Evolutionary conservation across 2,329 filamentous ascomycete genomes (phyloP), one percentile per base, ranked within the genome.

Genomic region (Penicillium palitans): DNA sequence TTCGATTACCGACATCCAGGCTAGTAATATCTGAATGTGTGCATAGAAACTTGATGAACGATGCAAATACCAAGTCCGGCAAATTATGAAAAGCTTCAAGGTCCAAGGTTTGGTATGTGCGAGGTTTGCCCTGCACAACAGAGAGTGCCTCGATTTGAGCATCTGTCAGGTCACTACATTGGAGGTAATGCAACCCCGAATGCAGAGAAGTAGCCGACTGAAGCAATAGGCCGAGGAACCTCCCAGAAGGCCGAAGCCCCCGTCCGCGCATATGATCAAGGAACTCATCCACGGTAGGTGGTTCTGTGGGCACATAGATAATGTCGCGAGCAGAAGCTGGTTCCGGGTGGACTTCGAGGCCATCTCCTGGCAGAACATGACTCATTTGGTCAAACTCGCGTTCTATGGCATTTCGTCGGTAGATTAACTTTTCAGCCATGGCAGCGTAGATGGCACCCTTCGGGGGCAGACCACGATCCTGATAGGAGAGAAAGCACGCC

Each of bases 401-500:
- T 44, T 65, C 58, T 24, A 63, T 61, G n/a, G 68, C 61, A 64
- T 69, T 59, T 53, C 66, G 57, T 61, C 75, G 69, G 59, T 76
- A 74, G 10, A 81, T 71, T 17, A 88, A 68, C 62, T 86, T 87
- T 59, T 81, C 78, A 27, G 84, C 79, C 78, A 87, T 86, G 37
- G 81, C 83, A 52, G 79, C 72, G 59, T 84, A 85, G 2, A 85
- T 76, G 27, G 73, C 69, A 31, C 73, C 61, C 53, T 73, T 71
- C n/a, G 72, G 66, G 10, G 68, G 70, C 37, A 74, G 63, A 9
- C 68, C 70, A 15, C 75, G 72, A 24, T 80, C 75, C 67, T 84
- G 78, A 59, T 81, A 85, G 6, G 83, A 79, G 42, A 86, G 70
- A 68, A 87, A 88, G 61, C 83, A 85, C 24, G 85, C 84, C 86